Percentiles rank a stretch among this genome's conserved stretches.
These are phyloP conservation scores for Lentithecium fluviatile DNA, from an alignment of 495 filamentous ascomycete species.

Conservation along the genomic window DNA sequence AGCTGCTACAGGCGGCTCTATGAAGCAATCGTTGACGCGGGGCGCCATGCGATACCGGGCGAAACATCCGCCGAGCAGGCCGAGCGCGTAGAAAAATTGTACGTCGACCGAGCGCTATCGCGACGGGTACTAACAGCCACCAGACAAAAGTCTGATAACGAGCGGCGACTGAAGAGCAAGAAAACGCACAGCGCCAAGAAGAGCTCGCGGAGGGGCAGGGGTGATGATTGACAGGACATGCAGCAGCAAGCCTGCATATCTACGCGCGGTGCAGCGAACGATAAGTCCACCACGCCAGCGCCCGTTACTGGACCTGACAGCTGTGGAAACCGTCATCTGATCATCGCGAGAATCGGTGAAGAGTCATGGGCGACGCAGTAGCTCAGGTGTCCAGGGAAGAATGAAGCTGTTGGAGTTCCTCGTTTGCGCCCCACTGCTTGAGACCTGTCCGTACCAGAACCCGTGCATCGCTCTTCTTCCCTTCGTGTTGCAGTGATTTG, in stretches of 20 bases:
- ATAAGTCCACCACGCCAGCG: neutral
- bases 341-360: neutral
- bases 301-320: too few relatives aligned
- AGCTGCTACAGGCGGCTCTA: conserved; percentile 64
- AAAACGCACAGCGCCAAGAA: conserved; percentile 83
- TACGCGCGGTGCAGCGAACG: neutral
- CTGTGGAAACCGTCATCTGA: neutral
- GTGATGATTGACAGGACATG: conserved; percentile 34
- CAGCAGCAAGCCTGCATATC: neutral
- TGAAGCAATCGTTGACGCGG: conserved; percentile 55
- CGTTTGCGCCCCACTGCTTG: conserved; percentile 25
- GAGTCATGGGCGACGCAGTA: neutral
- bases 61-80: conserved; percentile 62
- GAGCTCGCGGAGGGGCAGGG: conserved; percentile 57
- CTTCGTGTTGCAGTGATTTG: conserved; percentile 7
- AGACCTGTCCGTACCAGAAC: conserved; percentile 1
- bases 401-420: conserved; percentile 16
- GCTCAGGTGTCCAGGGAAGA: conserved; percentile 12
- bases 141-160: conserved; percentile 71
- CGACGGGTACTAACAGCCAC: conserved; percentile 2
- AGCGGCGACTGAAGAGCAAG: conserved; percentile 68
- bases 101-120: conserved; percentile 39
- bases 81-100: conserved; percentile 64
- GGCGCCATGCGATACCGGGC: conserved; percentile 57
- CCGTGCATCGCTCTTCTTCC: conserved; percentile 15